Conservation (phyloP, 2,329 filamentous ascomycete genomes). For the Scopulariopsis brevicaulis region DNA sequence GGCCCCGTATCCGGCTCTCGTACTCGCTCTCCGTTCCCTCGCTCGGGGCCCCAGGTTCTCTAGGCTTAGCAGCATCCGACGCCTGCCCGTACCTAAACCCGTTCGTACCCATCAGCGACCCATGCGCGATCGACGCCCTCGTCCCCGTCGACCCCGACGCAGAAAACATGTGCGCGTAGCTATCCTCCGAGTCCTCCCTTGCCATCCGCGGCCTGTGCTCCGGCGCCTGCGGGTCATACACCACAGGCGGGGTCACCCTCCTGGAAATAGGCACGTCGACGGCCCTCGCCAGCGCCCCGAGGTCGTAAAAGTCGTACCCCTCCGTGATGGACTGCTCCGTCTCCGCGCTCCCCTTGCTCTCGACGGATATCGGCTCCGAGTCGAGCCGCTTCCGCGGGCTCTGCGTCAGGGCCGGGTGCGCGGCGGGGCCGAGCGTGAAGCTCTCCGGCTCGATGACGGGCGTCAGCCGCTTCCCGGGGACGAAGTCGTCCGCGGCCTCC, state of each 20-base stretch:
- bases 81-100: conserved; percentile 6
- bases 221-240: neutral
- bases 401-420: conserved; percentile 21
- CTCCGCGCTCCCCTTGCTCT: conserved; percentile 34
- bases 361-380: conserved; percentile 37
- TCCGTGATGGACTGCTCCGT: conserved; percentile 42
- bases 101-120: neutral
- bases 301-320: conserved; percentile 56
- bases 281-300: conserved; percentile 38
- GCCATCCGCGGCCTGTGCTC: neutral
- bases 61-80: conserved; percentile 9
- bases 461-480: conserved; percentile 26
- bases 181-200: conserved; percentile 39
- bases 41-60: conserved; percentile 12
- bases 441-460: conserved; percentile 38
- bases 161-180: conserved; percentile 46
- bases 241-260: neutral
- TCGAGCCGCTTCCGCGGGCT: conserved; percentile 33
- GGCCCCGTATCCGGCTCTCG: conserved; percentile 32
- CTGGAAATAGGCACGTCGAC: conserved; percentile 24
- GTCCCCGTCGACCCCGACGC: conserved; percentile 25
- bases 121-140: conserved; percentile 12
- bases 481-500: conserved; percentile 13
- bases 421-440: conserved; percentile 37
- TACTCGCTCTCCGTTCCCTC: conserved; percentile 24